Evolutionary conservation across 2,329 filamentous ascomycete species (phyloP).

Genomic region (Ceratocystis eucalypticola): DNA sequence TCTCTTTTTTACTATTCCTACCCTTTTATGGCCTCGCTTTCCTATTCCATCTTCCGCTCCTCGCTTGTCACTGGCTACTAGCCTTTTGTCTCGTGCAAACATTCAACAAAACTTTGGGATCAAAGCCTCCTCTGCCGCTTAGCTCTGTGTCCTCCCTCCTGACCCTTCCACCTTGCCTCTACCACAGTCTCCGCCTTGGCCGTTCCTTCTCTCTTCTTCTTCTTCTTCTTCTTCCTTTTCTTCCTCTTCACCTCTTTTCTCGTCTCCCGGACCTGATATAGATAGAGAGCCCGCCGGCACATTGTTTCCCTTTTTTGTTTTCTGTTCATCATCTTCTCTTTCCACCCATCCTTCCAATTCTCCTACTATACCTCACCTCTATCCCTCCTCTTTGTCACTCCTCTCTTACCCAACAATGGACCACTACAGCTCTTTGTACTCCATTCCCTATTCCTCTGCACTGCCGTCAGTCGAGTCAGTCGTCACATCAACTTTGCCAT

Average conservation of each 20-base stretch:
- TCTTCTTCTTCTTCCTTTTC: neutral
- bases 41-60: neutral
- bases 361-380: slow-evolving; percentile 16
- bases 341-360: slow-evolving; percentile 19
- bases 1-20: neutral
- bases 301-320: neutral
- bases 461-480: slow-evolving; percentile 16
- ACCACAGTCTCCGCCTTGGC: neutral
- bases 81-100: slow-evolving; percentile 1
- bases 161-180: neutral
- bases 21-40: neutral
- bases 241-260: neutral
- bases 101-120: slow-evolving; percentile 1
- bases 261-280: neutral
- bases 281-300: neutral
- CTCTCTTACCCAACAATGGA: slow-evolving; percentile 3
- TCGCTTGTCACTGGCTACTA: neutral
- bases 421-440: slow-evolving; percentile 9
- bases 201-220: neutral
- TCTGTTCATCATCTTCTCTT: slow-evolving; percentile 15
- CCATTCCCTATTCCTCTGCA: slow-evolving; percentile 13
- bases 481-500: slow-evolving; percentile 11
- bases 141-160: neutral
- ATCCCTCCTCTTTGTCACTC: neutral
- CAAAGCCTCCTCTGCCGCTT: slow-evolving; percentile 1